These are phyloP conservation scores for Pterulicium gracile DNA, from an alignment of 1,284 basidiomycete species.

Conservation along the genomic window DNA sequence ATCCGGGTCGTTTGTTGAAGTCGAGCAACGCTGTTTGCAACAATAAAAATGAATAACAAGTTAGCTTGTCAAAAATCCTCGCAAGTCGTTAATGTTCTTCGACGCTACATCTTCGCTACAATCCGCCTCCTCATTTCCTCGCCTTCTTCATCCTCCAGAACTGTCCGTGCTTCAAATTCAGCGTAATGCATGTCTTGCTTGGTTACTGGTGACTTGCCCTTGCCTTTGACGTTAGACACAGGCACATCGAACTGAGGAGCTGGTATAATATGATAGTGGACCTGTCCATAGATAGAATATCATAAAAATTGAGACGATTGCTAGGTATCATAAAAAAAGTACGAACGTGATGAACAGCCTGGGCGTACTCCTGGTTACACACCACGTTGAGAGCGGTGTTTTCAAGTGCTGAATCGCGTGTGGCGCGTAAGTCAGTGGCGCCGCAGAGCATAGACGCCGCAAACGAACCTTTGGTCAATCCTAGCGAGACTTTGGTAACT, in stretches of 20 bases:
- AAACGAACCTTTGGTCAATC: conserved; percentile 44
- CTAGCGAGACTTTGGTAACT: conserved; percentile 49
- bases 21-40: no score
- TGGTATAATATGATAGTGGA: conserved; percentile 73
- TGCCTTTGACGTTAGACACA: conserved; percentile 10
- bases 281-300: conserved; percentile 32
- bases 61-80: no score
- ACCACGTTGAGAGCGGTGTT: conserved; percentile 65
- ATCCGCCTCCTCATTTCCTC: conserved; percentile 32
- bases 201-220: conserved; percentile 22
- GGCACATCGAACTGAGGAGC: conserved; percentile 38
- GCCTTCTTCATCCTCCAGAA: conserved; percentile 54
- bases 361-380: conserved; percentile 74
- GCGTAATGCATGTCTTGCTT: conserved; percentile 41
- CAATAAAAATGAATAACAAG: no score
- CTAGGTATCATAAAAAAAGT: background rate
- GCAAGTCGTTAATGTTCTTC: no score
- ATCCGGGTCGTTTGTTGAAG: no score
- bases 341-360: conserved; percentile 68
- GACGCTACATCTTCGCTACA: conserved; percentile 29
- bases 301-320: conserved; percentile 4
- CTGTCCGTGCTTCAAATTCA: conserved; percentile 44
- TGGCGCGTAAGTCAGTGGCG: background rate
- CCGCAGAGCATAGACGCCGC: conserved; percentile 2
- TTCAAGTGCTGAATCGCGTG: conserved; percentile 32